Base-by-base conservation (phyloP, 352 stramenopile species). In the Pythium insidiosum region DNA sequence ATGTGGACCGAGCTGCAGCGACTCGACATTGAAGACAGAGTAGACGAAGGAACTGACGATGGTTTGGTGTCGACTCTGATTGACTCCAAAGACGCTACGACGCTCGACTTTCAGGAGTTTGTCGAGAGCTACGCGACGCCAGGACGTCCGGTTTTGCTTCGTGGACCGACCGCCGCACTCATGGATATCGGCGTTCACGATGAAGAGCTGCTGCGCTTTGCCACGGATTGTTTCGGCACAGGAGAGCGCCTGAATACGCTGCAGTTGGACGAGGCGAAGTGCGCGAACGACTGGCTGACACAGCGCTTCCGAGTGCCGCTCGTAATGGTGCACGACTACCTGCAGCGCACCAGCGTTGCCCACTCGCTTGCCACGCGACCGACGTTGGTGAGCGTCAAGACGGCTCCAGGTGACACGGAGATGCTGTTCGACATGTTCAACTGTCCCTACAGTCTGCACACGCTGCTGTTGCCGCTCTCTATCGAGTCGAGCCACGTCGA, bases 361-460 rank as follows among this genome's bases (percentile, higher is more conserved):
- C 38, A 58, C 9, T 20, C 52, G 11, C 30, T 49, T n/a, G 11
- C 47, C 9, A 57, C 71, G 15, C 29, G 76, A 10, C 73, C 71
- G 1, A 40, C 61, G 11, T 53, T 84, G 1, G 3, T 43, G 13
- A 30, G 30, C 11, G 4, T 53, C 16, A 5, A 38, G 6, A 39
- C 31, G 19, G 10, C 20, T 3, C 15, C 39, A 19, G 10, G 6
- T 18, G 24, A 71, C 9, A 42, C 58, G n/a, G n/a, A n/a, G n/a
- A n/a, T n/a, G n/a, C n/a, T n/a, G n/a, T n/a, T n/a, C n/a, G n/a
- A n/a, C n/a, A n/a, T n/a, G n/a, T n/a, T n/a, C n/a, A n/a, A n/a
- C n/a, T 90, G 78, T 58, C 74, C 66, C 7, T 72, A 78, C 37
- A 68, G 69, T 26, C 39, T 90, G 10, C 70, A 90, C 61, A 76